Evolutionary conservation across 2,329 filamentous ascomycete species (phyloP), one percentile per base, ranked within the genome.

Genomic region (Claviceps sp.): DNA sequence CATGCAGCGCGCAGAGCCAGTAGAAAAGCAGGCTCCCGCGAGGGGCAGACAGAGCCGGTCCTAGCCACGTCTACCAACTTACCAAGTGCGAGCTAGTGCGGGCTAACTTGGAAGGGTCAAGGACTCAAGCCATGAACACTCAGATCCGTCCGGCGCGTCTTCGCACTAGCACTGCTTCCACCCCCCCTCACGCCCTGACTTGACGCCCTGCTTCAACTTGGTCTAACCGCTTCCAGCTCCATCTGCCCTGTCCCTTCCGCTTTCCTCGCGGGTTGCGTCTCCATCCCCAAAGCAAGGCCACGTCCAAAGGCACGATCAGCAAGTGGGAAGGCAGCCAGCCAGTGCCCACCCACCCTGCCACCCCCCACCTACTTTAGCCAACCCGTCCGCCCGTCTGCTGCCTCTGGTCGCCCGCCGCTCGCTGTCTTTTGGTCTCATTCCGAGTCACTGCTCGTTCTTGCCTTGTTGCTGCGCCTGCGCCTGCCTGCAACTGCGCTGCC

Each of bases 401-500:
- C 47, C 42, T 26, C 24, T 14, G 30, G 10, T 34, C 26, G 48
- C 41, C n/a, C 37, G 34, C 46, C 42, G 34, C 38, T 47, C 39
- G 42, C 50, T 51, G 43, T 37, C 17, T 41, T 19, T 34, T 43
- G 43, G 30, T 34, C 30, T 34, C 30, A 34, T 10, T 34, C 30
- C 30, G 30, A 34, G 30, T 34, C 30, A 34, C 43, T 39, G 19
- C 38, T 51, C 26, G 45, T 45, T 52, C 44, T 37, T 52, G 47
- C 52, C 52, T 55, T 49, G 4, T 48, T 48, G 30, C 54, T 34
- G 54, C n/a, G 52, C 50, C 49, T 56, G 55, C 41, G 51, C 50
- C 51, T 54, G 55, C 59, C 30, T 53, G 50, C 22, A 48, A 48
- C 47, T 56, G 53, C 47, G 48, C 40, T 42, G 17, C 40, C 44